Conservation (phyloP, 495 filamentous ascomycete species). For the Aspergillus affinis region DNA sequence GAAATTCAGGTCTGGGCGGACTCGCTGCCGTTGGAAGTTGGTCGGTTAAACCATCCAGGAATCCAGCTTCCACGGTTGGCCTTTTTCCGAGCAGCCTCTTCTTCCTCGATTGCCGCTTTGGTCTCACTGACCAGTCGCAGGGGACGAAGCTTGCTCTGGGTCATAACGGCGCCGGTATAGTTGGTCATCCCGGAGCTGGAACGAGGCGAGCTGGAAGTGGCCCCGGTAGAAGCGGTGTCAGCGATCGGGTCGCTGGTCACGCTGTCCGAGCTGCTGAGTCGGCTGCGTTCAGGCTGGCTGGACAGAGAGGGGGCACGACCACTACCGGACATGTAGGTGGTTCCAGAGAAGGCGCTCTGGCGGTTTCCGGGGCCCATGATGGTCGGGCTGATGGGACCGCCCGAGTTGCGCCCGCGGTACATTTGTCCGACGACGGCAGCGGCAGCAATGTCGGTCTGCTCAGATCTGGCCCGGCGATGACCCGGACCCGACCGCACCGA, state of each 20-base stretch:
- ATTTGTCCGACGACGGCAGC: slow-evolving; percentile 79
- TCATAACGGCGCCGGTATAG: slow-evolving; percentile 58
- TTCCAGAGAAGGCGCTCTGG: slow-evolving; percentile 46
- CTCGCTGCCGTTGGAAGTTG: slow-evolving; percentile 19
- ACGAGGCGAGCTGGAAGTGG: slow-evolving; percentile 55
- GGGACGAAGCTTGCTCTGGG: slow-evolving; percentile 78
- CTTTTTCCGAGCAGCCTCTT: slow-evolving; percentile 55
- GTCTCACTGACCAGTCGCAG: slow-evolving; percentile 72
- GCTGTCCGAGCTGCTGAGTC: slow-evolving; percentile 59
- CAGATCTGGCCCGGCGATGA: slow-evolving; percentile 66
- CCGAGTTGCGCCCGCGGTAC: slow-evolving; percentile 70
- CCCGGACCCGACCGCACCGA: slow-evolving; percentile 49
- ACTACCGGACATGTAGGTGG: slow-evolving; percentile 45
- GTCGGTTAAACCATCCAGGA: slow-evolving; percentile 54
- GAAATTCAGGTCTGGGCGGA: slow-evolving; percentile 12
- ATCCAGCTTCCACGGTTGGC: slow-evolving; percentile 65
- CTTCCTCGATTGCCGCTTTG: slow-evolving; percentile 32
- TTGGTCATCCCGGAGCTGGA: slow-evolving; percentile 56
- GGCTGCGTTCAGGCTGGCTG: slow-evolving; percentile 42
- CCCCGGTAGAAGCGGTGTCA: slow-evolving; percentile 46
- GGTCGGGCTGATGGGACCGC: slow-evolving; percentile 53
- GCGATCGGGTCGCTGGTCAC: slow-evolving; percentile 58
- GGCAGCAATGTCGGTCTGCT: slow-evolving; percentile 60
- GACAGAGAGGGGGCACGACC: slow-evolving; percentile 51
- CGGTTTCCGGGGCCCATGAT: slow-evolving; percentile 45